Evolutionary conservation across 129 eudicot species (phyloP), one percentile per base, ranked within the genome.

Genomic region (Glebionis coronaria): DNA sequence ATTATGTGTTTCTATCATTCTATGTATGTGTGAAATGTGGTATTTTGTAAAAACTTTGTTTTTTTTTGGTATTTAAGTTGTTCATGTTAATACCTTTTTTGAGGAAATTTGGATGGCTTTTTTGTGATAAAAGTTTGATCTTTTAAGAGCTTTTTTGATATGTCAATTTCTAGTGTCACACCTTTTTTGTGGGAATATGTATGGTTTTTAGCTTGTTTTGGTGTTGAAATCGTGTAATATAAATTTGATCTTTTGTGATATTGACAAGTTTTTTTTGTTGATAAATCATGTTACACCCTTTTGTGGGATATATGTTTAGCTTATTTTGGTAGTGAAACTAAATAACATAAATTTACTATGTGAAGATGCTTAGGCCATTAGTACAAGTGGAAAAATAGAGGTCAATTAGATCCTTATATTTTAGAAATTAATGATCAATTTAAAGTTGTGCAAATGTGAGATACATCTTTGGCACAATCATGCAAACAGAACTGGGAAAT

Each of bases 221-320:
- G 20, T 7, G 42, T 40, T 44, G 19, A 8, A 15, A 4, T 21
- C 54, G 12, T 31, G 40, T 68, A 31, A 12, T 38, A 8, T 52
- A 21, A 15, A 44, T 53, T 61, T 18, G 63, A 12, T 52, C 8
- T 31, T 53, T 35, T 35, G 42, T 35, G 40, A 9, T 35, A 35
- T 35, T 35, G 40, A 35, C 45, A 21, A 35, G 2, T 7, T 11
- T 3, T 4, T 46, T 72, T 29, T 57, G 14, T 56, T 69, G 0
- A 7, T 57, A 4, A 21, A 27, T 47, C 56, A 50, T 49, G 28
- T 54, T 64, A 54, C 18, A 40, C 65, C 73, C 25, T 53, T 44
- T 58, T 71, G 59, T 63, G 69, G 76, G 61, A 61, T 61, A 51
- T 44, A 63, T 61, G 63, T 52, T 61, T 61, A 60, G 53, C 77